Base-by-base conservation (phyloP, 495 filamentous ascomycete genomes). In the Tuber aestivum region DNA sequence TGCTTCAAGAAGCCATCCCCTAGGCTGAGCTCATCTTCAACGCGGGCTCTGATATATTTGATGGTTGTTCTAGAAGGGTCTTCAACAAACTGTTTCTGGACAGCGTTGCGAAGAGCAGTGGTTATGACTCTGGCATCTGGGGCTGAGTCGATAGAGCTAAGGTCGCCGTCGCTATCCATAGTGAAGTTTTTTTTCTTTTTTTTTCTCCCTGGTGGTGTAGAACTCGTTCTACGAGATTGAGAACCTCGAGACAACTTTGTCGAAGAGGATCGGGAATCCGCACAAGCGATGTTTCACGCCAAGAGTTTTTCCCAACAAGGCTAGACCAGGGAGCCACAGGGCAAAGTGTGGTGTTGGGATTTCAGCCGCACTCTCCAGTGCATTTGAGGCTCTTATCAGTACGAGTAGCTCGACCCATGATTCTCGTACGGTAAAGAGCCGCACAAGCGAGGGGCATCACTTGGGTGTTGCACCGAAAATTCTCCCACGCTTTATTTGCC, bases 31-130 rank as follows among this genome's bases (percentile, higher is more conserved):
- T 90, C 82, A 78, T 89, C 84, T 80, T 95, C 93, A 4, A 88
- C 91, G 2, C 86, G 86, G 45, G 89, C 85, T 50, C 95, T 92
- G 68, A 93, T 89, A 68, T 87, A 86, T 75, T 93, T 94, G 80
- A 97, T 89, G 0, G 94, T 94, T 45, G 97, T 85, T n/a, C 89
- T 83, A 45, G 91, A 88, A 14, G 91, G 87, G 18, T 88, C 88
- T 3, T 85, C 78, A 71, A 87, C 84, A 83, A 89, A 92, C 27
- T 91, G 84, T 9, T 84, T 81, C 40, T 85, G 85, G 48, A 94
- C 90, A 3, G 86, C 86, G 69, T 89, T 84, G 72, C 88, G 89
- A 69, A 97, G 86, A 3, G 81, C 80, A 27, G 78, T 61, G 35
- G 79, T 23, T 68, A 82, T 78, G 38, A 40, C 41, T 56, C 70